Evolutionary conservation across 345 rosid genomes (phyloP).

Genomic region (Heritiera fomes): DNA sequence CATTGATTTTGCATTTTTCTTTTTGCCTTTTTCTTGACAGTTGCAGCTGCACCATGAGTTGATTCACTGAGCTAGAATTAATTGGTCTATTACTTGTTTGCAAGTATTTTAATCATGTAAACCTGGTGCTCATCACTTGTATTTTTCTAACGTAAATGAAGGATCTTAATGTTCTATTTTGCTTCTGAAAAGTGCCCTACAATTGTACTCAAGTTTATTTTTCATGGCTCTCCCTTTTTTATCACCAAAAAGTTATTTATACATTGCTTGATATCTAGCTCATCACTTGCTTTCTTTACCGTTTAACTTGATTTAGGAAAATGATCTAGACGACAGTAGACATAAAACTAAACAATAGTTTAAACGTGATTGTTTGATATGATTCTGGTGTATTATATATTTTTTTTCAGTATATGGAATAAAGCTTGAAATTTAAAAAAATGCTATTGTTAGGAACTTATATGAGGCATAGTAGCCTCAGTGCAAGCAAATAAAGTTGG

Average conservation of each 20-base stretch:
- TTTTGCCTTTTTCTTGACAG: neutral
- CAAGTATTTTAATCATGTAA: neutral
- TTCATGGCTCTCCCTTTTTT: neutral
- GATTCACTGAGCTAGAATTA: neutral
- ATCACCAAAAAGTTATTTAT: neutral
- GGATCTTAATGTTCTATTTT: neutral
- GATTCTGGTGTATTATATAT: neutral
- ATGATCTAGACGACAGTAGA: neutral
- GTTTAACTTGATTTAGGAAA: neutral
- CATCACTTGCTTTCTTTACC: neutral
- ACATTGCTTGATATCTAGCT: neutral
- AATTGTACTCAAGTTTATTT: neutral
- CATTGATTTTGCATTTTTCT: neutral
- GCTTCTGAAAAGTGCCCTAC: neutral
- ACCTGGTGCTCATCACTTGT: neutral
- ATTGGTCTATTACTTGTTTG: neutral
- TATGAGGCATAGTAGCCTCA: neutral
- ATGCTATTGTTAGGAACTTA: neutral
- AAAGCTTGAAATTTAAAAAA: neutral
- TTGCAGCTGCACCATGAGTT: neutral
- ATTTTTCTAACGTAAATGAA: neutral
- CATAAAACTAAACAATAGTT: neutral
- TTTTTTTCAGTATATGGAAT: neutral
- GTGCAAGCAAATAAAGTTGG: slow-evolving; percentile 2
- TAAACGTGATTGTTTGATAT: neutral